Conservation (phyloP, 257 asterid genomes). For the Rubia yunnanensis region DNA sequence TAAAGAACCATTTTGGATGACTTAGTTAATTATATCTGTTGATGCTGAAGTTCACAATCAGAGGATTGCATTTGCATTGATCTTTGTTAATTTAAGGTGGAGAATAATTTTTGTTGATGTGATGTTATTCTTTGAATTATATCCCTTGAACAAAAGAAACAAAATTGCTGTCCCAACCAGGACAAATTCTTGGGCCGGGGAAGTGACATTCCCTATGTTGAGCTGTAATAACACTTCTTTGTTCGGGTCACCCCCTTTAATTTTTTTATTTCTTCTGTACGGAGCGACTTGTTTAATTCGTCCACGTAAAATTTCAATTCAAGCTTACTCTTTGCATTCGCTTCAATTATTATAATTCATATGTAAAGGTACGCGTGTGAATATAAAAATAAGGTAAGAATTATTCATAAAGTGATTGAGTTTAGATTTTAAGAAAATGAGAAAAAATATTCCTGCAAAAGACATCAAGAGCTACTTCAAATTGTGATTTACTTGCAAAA, state of each 20-base stretch:
- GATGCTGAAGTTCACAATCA: background rate
- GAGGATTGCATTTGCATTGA: conserved; percentile 3
- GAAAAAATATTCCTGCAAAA: background rate
- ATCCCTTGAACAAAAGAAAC: background rate
- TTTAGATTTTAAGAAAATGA: background rate
- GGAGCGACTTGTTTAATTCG: too few species aligned
- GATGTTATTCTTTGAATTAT: background rate
- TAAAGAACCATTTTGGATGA: conserved; percentile 2
- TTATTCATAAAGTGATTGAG: too few species aligned
- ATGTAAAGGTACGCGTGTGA: background rate
- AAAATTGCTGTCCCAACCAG: background rate
- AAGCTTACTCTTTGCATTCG: too few species aligned
- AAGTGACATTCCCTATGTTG: background rate
- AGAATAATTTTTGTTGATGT: background rate
- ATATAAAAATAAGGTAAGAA: too few species aligned
- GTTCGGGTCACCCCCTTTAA: background rate
- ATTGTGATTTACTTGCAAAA: background rate
- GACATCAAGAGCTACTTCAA: background rate
- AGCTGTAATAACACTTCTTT: background rate
- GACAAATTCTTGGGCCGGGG: background rate
- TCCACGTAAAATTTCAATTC: too few species aligned
- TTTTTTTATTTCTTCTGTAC: too few species aligned
- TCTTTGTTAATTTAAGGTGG: background rate
- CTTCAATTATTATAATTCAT: too few species aligned
- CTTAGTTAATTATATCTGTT: background rate